phyloP scores from a whole-genome alignment of 805 yeast species.

The Candida andamanensis region DNA sequence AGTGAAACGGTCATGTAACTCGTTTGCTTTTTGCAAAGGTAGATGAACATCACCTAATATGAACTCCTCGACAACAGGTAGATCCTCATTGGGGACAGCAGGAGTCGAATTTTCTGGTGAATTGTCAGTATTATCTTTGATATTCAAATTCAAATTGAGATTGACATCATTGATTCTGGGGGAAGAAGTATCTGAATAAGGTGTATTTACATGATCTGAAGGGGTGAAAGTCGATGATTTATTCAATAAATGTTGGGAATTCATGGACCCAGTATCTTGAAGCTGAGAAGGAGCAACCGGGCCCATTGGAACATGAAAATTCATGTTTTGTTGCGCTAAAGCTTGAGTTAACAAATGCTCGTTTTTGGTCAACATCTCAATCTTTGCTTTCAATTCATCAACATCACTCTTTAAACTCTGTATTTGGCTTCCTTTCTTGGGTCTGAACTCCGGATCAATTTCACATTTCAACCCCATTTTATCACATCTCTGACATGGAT shows the following conservation, averaged over 20 bases:
- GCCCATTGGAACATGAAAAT: constrained; percentile 1
- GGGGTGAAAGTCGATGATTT: constrained; percentile 2
- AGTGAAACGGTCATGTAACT: constrained; percentile 67
- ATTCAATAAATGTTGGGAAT: neutral
- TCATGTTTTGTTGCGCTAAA: constrained; percentile 38
- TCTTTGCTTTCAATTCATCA: constrained; percentile 69
- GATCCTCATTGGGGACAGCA: constrained; percentile 2
- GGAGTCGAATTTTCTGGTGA: constrained; percentile 17
- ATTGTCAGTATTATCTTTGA: constrained; percentile 21
- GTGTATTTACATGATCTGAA: constrained; percentile 5
- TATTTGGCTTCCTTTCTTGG: constrained; percentile 87
- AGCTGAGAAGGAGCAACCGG: neutral
- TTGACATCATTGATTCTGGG: constrained; percentile 5
- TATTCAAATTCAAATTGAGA: constrained; percentile 4
- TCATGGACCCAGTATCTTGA: neutral
- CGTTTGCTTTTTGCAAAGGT: constrained; percentile 61
- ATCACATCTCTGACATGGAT: constrained; percentile 78
- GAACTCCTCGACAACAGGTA: constrained; percentile 49
- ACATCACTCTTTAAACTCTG: constrained; percentile 81
- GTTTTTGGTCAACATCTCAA: constrained; percentile 58
- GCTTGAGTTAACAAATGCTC: constrained; percentile 67
- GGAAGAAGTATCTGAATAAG: constrained; percentile 5
- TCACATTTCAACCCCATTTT: constrained; percentile 77
- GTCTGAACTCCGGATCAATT: constrained; percentile 86
- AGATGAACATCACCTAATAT: constrained; percentile 71